These are phyloP conservation scores for Russula sp. DNA, from an alignment of 768 basidiomycete genomes.

Conservation along the genomic window DNA sequence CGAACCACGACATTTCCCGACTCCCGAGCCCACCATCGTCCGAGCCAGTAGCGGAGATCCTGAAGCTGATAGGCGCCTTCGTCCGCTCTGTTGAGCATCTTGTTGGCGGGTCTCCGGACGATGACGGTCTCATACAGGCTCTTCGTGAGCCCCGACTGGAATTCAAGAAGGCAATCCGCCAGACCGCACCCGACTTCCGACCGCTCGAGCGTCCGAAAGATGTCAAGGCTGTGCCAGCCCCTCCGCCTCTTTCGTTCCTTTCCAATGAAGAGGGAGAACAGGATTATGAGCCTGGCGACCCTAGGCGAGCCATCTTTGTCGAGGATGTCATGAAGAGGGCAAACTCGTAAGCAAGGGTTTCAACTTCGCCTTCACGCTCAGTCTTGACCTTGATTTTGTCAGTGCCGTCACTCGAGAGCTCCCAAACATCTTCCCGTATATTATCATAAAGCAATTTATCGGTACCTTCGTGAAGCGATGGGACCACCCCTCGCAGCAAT, in stretches of 20 bases:
- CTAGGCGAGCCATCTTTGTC: conserved; percentile 34
- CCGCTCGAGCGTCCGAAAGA: conserved; percentile 36
- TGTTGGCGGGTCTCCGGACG: conserved; percentile 47
- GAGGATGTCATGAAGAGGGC: conserved; percentile 44
- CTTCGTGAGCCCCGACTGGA: conserved; percentile 42
- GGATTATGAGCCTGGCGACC: conserved; percentile 22
- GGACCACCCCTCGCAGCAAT: conserved; percentile 19
- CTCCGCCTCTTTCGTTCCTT: conserved; percentile 32
- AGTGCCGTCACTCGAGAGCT: conserved; percentile 66
- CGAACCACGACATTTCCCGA: conserved; percentile 28
- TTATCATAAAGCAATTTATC: conserved; percentile 27
- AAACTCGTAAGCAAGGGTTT: conserved; percentile 34
- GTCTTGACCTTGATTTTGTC: not conserved
- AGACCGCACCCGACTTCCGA: conserved; percentile 49
- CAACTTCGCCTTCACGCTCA: not conserved
- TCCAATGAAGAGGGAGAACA: conserved; percentile 35
- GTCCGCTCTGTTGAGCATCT: conserved; percentile 37
- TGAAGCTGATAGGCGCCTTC: conserved; percentile 41
- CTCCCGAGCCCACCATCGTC: conserved; percentile 46
- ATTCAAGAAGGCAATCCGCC: conserved; percentile 44
- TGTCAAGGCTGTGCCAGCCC: too few species aligned
- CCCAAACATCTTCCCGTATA: conserved; percentile 55
- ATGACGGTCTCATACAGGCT: conserved; percentile 46
- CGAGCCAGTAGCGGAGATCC: conserved; percentile 51
- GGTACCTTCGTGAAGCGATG: conserved; percentile 19